Conservation (phyloP, 352 stramenopile species). For the Globisporangium parvum region DNA sequence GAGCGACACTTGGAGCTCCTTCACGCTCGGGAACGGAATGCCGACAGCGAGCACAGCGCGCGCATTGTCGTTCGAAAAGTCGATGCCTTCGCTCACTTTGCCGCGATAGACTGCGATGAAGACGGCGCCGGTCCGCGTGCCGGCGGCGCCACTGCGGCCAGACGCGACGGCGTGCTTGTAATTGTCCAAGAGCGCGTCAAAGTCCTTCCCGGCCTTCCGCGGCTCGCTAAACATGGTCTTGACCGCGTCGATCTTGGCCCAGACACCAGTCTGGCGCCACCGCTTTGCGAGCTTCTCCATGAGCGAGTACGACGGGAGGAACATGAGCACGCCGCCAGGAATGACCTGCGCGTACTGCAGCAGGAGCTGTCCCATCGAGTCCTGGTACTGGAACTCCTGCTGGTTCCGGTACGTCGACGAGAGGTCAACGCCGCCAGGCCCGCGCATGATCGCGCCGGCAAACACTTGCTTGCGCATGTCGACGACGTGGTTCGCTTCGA, state of each 20-base stretch:
- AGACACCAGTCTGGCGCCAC: conserved; percentile 68
- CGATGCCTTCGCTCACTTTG: conserved; percentile 98
- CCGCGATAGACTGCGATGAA: conserved; percentile 98
- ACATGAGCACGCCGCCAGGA: conserved; percentile 80
- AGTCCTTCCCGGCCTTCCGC: conserved; percentile 71
- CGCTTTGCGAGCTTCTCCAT: conserved; percentile 62
- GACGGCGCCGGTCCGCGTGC: conserved; percentile 76
- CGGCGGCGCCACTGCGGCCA: conserved; percentile 3
- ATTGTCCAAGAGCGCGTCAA: conserved; percentile 68
- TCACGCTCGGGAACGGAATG: conserved; percentile 96
- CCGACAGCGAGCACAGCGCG: conserved; percentile 96
- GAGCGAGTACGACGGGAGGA: conserved; percentile 81
- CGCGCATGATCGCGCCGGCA: conserved; percentile 64
- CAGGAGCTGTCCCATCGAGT: conserved; percentile 72
- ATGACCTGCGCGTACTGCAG: conserved; percentile 61
- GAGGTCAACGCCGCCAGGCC: conserved; percentile 57
- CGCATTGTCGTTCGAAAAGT: conserved; percentile 97
- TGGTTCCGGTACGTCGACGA: conserved; percentile 80
- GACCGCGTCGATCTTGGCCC: conserved; percentile 43
- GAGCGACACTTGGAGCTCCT: conserved; percentile 87
- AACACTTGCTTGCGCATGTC: conserved; percentile 87
- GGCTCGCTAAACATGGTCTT: conserved; percentile 71
- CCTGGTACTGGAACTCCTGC: conserved; percentile 73
- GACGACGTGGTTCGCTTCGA: conserved; percentile 85
- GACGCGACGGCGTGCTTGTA: conserved; percentile 55